phyloP scores from a whole-genome alignment of 1,284 basidiomycete species.

The Leccinum glutinopallens region DNA sequence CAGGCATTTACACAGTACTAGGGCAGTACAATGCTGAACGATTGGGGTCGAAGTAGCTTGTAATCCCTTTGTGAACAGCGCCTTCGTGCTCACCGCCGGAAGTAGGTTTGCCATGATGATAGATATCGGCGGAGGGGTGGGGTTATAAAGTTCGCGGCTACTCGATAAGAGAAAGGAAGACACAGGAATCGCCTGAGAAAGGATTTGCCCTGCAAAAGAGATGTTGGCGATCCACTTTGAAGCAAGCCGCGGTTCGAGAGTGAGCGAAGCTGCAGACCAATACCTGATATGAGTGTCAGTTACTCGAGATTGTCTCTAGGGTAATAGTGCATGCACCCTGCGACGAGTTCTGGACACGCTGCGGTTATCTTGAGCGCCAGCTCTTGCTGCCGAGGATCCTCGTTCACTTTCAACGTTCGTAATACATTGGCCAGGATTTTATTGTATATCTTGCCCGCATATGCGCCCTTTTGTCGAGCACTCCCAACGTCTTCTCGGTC shows the following conservation, averaged over 20 bases:
- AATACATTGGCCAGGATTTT: slow-evolving; percentile 81
- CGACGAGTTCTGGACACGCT: slow-evolving; percentile 82
- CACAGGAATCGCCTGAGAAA: slow-evolving; percentile 75
- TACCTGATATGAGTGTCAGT: slow-evolving; percentile 49
- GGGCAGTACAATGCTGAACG: slow-evolving; percentile 82
- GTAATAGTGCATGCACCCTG: slow-evolving; percentile 53
- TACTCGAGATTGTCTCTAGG: background rate
- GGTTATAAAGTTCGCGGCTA: slow-evolving; percentile 48
- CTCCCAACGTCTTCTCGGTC: slow-evolving; percentile 31
- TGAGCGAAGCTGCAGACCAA: slow-evolving; percentile 74
- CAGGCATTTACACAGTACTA: slow-evolving; percentile 73
- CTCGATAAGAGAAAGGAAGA: slow-evolving; percentile 58
- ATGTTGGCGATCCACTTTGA: slow-evolving; percentile 91
- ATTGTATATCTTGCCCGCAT: slow-evolving; percentile 70
- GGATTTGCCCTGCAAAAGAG: slow-evolving; percentile 75
- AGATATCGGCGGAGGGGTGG: slow-evolving; percentile 71
- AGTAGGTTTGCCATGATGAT: slow-evolving; percentile 75
- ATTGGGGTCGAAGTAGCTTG: slow-evolving; percentile 41
- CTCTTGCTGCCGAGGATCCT: slow-evolving; percentile 86
- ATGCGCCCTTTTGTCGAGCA: slow-evolving; percentile 32
- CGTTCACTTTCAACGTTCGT: slow-evolving; percentile 75
- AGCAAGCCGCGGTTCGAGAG: slow-evolving; percentile 81
- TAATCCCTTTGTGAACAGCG: too few species aligned
- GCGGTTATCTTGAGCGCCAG: slow-evolving; percentile 76
- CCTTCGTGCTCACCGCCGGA: too few species aligned